Percentiles rank a stretch among this genome's conserved stretches.
phyloP scores from a whole-genome alignment of 2,329 filamentous ascomycete genomes.

The Fusarium musae region DNA sequence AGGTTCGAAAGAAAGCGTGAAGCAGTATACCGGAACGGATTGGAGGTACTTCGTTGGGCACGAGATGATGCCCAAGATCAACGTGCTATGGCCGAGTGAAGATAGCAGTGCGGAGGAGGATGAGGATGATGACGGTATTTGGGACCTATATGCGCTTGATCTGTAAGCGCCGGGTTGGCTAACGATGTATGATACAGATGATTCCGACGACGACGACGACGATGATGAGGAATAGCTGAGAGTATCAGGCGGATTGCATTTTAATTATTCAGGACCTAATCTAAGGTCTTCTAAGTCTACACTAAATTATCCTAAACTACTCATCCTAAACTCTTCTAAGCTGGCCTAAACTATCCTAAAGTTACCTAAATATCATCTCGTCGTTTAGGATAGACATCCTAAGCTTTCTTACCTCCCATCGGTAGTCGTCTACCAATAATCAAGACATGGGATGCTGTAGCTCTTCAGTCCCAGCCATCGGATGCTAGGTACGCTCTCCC shows the following conservation, averaged over 20 bases:
- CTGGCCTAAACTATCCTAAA: not conserved
- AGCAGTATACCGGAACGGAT: conserved; percentile 50
- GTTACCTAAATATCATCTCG: not conserved
- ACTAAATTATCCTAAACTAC: not conserved
- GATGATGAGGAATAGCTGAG: not conserved
- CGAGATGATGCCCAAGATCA: conserved; percentile 41
- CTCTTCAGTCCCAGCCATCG: not conserved
- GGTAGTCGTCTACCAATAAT: not conserved
- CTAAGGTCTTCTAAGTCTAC: not conserved
- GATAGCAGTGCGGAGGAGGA: conserved; percentile 26
- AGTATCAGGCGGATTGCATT: not conserved
- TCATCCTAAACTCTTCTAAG: not conserved
- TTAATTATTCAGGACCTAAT: not conserved
- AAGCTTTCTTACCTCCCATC: not conserved
- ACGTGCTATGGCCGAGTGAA: conserved; percentile 19
- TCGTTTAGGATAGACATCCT: not conserved
- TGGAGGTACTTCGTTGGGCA: conserved; percentile 49
- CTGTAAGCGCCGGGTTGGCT: conserved; percentile 33
- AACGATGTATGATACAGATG: conserved; percentile 23
- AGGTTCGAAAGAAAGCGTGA: not conserved
- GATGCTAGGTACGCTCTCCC: not conserved
- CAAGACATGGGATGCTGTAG: not conserved
- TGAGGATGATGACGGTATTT: conserved; percentile 42
- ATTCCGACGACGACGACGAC: conserved; percentile 6
- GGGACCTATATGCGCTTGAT: conserved; percentile 45